Evolutionary conservation across 129 eudicot genomes (phyloP).

Genomic region (Helianthus tuberosus): DNA sequence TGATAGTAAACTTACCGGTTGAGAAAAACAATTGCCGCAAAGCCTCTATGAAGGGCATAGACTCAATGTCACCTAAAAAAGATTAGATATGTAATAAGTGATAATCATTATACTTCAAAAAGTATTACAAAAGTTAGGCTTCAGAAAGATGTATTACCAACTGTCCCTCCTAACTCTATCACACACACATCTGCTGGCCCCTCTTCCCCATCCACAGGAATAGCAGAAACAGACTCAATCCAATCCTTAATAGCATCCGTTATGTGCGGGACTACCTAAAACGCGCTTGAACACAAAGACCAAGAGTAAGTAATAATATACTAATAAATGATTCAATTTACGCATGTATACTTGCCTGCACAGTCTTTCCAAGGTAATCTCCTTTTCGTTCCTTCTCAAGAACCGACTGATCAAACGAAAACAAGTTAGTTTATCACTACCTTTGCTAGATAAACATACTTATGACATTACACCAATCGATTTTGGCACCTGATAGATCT

Average conservation of each 20-base stretch:
- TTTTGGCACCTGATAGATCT: slow-evolving; percentile 85
- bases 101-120: not conserved
- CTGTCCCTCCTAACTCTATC: slow-evolving; percentile 97
- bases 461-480: slow-evolving; percentile 9
- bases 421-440: slow-evolving; percentile 3
- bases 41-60: slow-evolving; percentile 99
- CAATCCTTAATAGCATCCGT: slow-evolving; percentile 93
- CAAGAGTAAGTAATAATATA: slow-evolving; percentile 24
- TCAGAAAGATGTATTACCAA: slow-evolving; percentile 52
- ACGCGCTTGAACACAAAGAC: slow-evolving; percentile 28
- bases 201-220: slow-evolving; percentile 90
- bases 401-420: slow-evolving; percentile 59
- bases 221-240: slow-evolving; percentile 85
- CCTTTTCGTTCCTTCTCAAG: slow-evolving; percentile 91
- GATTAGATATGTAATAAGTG: slow-evolving; percentile 5
- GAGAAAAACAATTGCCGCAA: slow-evolving; percentile 85
- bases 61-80: slow-evolving; percentile 90
- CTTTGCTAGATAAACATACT: not conserved
- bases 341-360: slow-evolving; percentile 60
- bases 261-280: slow-evolving; percentile 95
- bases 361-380: slow-evolving; percentile 95
- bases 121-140: slow-evolving; percentile 12
- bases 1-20: slow-evolving; percentile 51
- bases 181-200: slow-evolving; percentile 99
- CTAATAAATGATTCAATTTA: not conserved